Conservation (phyloP, 495 filamentous ascomycete genomes). For the Penicillium pulvis region DNA sequence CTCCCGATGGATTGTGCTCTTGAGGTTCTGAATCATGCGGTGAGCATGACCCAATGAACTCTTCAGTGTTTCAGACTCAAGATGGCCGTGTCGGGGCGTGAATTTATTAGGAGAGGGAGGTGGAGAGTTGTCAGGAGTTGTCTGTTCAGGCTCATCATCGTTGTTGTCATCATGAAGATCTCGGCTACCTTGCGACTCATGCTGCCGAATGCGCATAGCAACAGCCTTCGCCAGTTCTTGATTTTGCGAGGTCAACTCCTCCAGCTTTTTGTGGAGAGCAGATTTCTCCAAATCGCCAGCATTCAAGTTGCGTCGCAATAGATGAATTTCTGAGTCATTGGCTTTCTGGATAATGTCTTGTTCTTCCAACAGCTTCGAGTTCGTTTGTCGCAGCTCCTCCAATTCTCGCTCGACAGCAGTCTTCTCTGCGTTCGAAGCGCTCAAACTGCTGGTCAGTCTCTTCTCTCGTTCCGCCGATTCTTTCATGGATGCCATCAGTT, state of each 20-base stretch:
- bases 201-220: slow-evolving; percentile 67
- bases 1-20: slow-evolving; percentile 92
- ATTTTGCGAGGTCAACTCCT: slow-evolving; percentile 84
- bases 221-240: slow-evolving; percentile 82
- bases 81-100: slow-evolving; percentile 82
- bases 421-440: slow-evolving; percentile 71
- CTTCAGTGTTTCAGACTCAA: slow-evolving; percentile 93
- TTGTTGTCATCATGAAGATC: slow-evolving; percentile 63
- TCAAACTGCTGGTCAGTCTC: slow-evolving; percentile 71
- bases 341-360: slow-evolving; percentile 73
- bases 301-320: slow-evolving; percentile 71
- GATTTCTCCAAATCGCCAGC: slow-evolving; percentile 73
- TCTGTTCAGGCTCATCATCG: slow-evolving; percentile 64
- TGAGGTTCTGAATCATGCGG: slow-evolving; percentile 91
- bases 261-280: slow-evolving; percentile 75
- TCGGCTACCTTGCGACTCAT: slow-evolving; percentile 60
- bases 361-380: slow-evolving; percentile 80
- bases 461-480: slow-evolving; percentile 79
- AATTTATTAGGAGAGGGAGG: slow-evolving; percentile 88
- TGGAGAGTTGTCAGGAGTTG: slow-evolving; percentile 86
- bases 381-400: slow-evolving; percentile 79
- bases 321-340: slow-evolving; percentile 82
- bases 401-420: slow-evolving; percentile 74
- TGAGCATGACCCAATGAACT: slow-evolving; percentile 93
- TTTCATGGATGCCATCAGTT: slow-evolving; percentile 66